Percentiles rank a stretch among this genome's conserved stretches.
phyloP scores from a whole-genome alignment of 345 rosid genomes.

The Salix koriyanagi region DNA sequence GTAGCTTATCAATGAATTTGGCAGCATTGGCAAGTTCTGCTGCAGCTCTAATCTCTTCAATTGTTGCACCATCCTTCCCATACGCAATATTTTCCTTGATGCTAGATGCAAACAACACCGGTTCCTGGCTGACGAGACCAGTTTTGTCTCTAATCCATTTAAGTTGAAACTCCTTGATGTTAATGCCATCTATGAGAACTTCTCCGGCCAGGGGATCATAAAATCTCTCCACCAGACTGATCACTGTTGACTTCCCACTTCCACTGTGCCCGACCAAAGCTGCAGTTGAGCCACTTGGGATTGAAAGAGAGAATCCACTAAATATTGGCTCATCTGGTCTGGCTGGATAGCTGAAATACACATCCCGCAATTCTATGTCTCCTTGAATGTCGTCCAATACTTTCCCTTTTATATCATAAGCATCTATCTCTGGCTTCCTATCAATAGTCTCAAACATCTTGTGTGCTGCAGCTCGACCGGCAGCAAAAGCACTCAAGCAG shows the following conservation, averaged over 20 bases:
- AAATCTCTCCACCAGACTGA: slow-evolving; percentile 43
- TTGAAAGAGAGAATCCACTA: slow-evolving; percentile 34
- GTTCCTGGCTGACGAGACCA: slow-evolving; percentile 49
- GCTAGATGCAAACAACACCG: slow-evolving; percentile 39
- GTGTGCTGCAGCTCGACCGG: slow-evolving; percentile 45
- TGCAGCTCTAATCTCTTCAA: slow-evolving; percentile 40
- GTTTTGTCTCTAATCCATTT: slow-evolving; percentile 45
- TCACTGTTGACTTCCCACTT: slow-evolving; percentile 46
- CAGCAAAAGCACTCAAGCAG: slow-evolving; percentile 37
- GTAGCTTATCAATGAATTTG: slow-evolving; percentile 40
- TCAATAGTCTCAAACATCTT: slow-evolving; percentile 42
- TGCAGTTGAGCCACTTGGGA: slow-evolving; percentile 33
- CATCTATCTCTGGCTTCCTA: slow-evolving; percentile 36
- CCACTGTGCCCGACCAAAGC: slow-evolving; percentile 51
- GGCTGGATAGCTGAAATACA: slow-evolving; percentile 42
- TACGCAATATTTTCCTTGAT: slow-evolving; percentile 40
- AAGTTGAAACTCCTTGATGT: slow-evolving; percentile 35
- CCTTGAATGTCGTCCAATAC: slow-evolving; percentile 31
- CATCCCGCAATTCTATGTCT: slow-evolving; percentile 35
- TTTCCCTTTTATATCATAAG: slow-evolving; percentile 23
- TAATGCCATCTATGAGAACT: slow-evolving; percentile 39
- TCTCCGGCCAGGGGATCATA: slow-evolving; percentile 43
- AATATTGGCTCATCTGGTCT: slow-evolving; percentile 39
- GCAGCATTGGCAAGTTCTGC: slow-evolving; percentile 42
- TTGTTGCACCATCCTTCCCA: slow-evolving; percentile 38